Percentiles rank a stretch among this genome's conserved stretches.
Evolutionary conservation across 2,329 filamentous ascomycete species (phyloP).

Genomic region (Pseudogymnoascus sp.): DNA sequence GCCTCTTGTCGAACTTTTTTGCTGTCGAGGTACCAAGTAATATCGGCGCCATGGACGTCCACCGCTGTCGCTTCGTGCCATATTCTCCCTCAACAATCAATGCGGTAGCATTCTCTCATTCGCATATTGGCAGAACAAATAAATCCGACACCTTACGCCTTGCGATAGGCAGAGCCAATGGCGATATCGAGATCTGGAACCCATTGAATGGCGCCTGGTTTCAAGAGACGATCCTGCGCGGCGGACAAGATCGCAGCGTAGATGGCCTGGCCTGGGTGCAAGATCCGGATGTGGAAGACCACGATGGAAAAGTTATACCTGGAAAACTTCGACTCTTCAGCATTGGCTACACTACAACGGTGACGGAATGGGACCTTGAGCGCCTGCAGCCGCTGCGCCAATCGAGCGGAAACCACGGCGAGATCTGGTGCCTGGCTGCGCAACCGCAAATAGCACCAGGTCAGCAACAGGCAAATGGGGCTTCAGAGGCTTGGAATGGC

Average conservation of each 20-base stretch:
- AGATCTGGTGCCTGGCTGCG: constrained; percentile 92
- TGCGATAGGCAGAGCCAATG: constrained; percentile 86
- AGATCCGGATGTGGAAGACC: constrained; percentile 66
- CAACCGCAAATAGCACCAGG: constrained; percentile 50
- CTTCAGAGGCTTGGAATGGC: constrained; percentile 21
- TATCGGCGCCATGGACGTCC: constrained; percentile 69
- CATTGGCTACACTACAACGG: constrained; percentile 83
- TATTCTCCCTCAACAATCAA: constrained; percentile 91
- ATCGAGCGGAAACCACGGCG: constrained; percentile 85
- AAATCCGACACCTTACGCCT: constrained; percentile 61
- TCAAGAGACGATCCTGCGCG: constrained; percentile 79
- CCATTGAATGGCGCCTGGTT: constrained; percentile 69
- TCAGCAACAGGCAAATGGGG: constrained; percentile 26
- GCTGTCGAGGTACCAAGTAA: constrained; percentile 7
- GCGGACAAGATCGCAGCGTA: constrained; percentile 77
- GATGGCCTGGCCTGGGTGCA: constrained; percentile 90
- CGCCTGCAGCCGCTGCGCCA: constrained; percentile 71
- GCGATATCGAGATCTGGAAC: constrained; percentile 98
- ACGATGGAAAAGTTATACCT: constrained; percentile 52
- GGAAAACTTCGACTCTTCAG: constrained; percentile 86
- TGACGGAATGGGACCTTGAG: constrained; percentile 92
- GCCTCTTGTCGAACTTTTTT: constrained; percentile 13
- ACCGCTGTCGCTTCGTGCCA: constrained; percentile 92
- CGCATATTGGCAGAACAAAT: constrained; percentile 43
- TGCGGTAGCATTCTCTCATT: constrained; percentile 85